Conservation (phyloP, 169 alveolate species). For the Eimeria praecox region DNA sequence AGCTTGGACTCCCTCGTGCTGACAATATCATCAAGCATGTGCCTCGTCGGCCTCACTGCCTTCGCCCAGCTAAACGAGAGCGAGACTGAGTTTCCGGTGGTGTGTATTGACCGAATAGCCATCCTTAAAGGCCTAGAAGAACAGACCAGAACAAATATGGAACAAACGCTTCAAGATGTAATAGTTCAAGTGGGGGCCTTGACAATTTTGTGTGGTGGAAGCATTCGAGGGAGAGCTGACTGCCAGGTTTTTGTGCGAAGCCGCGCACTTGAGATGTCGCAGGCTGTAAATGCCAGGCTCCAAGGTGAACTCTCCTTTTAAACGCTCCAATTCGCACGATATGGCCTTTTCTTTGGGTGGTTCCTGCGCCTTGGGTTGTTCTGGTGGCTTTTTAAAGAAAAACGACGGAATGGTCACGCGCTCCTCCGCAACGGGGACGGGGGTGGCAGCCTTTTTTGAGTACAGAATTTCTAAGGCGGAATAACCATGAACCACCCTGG, state of each 20-base stretch:
- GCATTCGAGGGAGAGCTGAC: neutral
- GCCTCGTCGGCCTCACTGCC: constrained; percentile 67
- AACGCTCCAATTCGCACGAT: constrained; percentile 45
- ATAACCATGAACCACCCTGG: constrained; percentile 52
- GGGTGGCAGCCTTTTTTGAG: constrained; percentile 5
- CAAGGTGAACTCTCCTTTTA: constrained; percentile 46
- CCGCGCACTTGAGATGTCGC: constrained; percentile 61
- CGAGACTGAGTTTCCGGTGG: constrained; percentile 69
- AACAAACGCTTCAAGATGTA: neutral
- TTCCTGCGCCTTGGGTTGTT: constrained; percentile 34
- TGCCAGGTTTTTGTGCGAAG: neutral
- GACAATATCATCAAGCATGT: constrained; percentile 16
- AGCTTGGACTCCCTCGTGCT: neutral
- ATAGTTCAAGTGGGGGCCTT: neutral
- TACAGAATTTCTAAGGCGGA: constrained; percentile 12
- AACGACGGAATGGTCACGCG: constrained; percentile 50
- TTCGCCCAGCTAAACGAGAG: constrained; percentile 54
- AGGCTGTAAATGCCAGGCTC: constrained; percentile 66
- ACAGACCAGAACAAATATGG: neutral
- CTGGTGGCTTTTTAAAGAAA: neutral
- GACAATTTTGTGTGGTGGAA: neutral
- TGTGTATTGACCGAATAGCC: constrained; percentile 56
- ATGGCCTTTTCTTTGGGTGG: neutral
- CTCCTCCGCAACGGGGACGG: constrained; percentile 17
- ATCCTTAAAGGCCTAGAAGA: constrained; percentile 31